phyloP scores from a whole-genome alignment of 176 grass and related monocot genomes.

The Stipa capillata region DNA sequence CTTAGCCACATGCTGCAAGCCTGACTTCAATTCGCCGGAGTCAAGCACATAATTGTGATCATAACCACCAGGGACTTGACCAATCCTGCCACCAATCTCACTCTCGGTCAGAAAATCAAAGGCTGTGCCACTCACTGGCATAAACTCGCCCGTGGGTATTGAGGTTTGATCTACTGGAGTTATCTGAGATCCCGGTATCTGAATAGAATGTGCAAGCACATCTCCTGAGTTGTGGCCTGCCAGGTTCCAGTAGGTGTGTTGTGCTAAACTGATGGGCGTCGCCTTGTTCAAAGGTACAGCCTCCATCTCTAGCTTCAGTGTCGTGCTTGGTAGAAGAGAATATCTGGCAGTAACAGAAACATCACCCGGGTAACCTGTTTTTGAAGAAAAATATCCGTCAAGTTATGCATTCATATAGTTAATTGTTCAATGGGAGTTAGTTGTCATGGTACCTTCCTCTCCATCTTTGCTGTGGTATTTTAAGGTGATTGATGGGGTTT shows the following conservation, averaged over 20 bases:
- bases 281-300: slow-evolving; percentile 57
- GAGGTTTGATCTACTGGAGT: slow-evolving; percentile 61
- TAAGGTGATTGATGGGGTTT: slow-evolving; percentile 71
- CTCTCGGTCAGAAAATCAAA: slow-evolving; percentile 58
- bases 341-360: slow-evolving; percentile 65
- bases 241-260: slow-evolving; percentile 93
- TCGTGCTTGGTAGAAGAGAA: slow-evolving; percentile 44
- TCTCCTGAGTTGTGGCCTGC: slow-evolving; percentile 65
- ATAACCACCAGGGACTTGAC: slow-evolving; percentile 43
- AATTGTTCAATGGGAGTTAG: neutral
- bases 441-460: slow-evolving; percentile 57
- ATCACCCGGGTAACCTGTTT: slow-evolving; percentile 75
- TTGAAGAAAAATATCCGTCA: neutral
- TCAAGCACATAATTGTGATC: slow-evolving; percentile 58
- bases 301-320: slow-evolving; percentile 77
- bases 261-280: slow-evolving; percentile 74
- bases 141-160: slow-evolving; percentile 75
- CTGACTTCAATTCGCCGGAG: slow-evolving; percentile 39
- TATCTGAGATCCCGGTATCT: slow-evolving; percentile 60
- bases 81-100: slow-evolving; percentile 48
- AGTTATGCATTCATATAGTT: neutral
- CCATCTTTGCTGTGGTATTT: slow-evolving; percentile 81
- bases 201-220: slow-evolving; percentile 52
- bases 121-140: slow-evolving; percentile 45
- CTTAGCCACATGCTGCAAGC: slow-evolving; percentile 53